Evolutionary conservation across 2,329 filamentous ascomycete species (phyloP).

Genomic region (Dryadomyces quercus-mongolicae): DNA sequence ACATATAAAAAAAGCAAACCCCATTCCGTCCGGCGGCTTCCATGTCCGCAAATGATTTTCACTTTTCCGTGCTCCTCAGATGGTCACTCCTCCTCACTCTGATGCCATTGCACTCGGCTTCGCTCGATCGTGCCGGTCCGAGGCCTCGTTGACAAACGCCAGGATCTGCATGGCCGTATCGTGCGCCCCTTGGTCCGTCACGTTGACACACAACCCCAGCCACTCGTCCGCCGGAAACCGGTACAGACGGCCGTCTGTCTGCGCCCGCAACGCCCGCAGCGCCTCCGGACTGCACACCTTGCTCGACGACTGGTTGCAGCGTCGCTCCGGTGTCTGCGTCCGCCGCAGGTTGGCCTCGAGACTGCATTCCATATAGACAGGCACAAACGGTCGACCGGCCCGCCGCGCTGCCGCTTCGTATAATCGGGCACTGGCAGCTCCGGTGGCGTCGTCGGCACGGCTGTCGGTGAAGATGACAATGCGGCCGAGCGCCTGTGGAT

Average conservation of each 20-base stretch:
- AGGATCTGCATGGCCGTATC: constrained; percentile 18
- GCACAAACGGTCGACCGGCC: constrained; percentile 17
- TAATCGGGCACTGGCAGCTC: constrained; percentile 12
- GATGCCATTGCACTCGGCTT: neutral
- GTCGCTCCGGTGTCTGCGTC: constrained; percentile 12
- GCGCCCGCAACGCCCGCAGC: constrained; percentile 5
- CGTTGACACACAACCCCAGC: constrained; percentile 14
- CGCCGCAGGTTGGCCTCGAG: constrained; percentile 15
- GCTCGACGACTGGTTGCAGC: constrained; percentile 8
- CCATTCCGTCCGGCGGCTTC: too few species aligned
- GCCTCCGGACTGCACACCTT: constrained; percentile 1
- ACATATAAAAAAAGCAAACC: neutral
- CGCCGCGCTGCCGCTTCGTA: constrained; percentile 15
- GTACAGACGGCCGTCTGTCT: constrained; percentile 6
- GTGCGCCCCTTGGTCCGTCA: constrained; percentile 13
- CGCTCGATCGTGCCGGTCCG: neutral
- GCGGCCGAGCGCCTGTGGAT: constrained; percentile 10
- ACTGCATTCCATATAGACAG: constrained; percentile 15
- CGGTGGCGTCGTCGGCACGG: constrained; percentile 15
- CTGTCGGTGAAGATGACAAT: constrained; percentile 19
- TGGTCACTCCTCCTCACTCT: neutral
- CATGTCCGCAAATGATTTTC: too few species aligned
- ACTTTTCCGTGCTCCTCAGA: too few species aligned
- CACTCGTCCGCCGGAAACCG: constrained; percentile 6
- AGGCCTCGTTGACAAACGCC: constrained; percentile 13